Base-by-base conservation (phyloP, 495 filamentous ascomycete genomes). In the Parathielavia appendiculata region DNA sequence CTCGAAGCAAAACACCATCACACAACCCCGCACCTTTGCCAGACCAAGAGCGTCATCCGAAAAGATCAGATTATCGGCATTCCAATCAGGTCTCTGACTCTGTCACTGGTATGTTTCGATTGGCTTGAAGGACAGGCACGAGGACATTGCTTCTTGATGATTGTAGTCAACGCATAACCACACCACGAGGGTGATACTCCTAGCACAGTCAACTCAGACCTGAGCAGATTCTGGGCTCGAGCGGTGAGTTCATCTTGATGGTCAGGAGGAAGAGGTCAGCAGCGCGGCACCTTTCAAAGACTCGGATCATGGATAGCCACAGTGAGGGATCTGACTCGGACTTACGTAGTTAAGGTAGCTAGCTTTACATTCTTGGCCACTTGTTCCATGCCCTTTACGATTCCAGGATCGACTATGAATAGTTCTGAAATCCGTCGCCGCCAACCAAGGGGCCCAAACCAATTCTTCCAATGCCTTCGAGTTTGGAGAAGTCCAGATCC, bases 41-140 rank as follows among this genome's bases (percentile, higher is more conserved):
- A 35, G 23, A 57, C 55, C 32, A 41, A 41, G 45, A 43, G 23
- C 55, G 55, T 57, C 55, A 57, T 57, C 45, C 22, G 30, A 49
- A 35, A 39, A 4, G 26, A 35, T 12, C 16, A 9, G 39, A 41
- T n/a, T n/a, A n/a, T n/a, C n/a, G n/a, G n/a, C n/a, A n/a, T n/a
- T n/a, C n/a, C n/a, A n/a, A n/a, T n/a, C n/a, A n/a, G n/a, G n/a
- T n/a, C n/a, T n/a, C n/a, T n/a, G n/a, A n/a, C n/a, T n/a, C n/a
- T n/a, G n/a, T n/a, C n/a, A n/a, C n/a, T n/a, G n/a, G n/a, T n/a
- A n/a, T n/a, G n/a, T n/a, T n/a, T n/a, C n/a, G n/a, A n/a, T n/a
- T n/a, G n/a, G n/a, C n/a, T n/a, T n/a, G n/a, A n/a, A n/a, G n/a
- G n/a, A n/a, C n/a, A n/a, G n/a, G n/a, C n/a, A n/a, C n/a, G n/a